These are phyloP conservation scores for Onygenales sp. DNA, from an alignment of 2,329 filamentous ascomycete genomes.

Conservation along the genomic window DNA sequence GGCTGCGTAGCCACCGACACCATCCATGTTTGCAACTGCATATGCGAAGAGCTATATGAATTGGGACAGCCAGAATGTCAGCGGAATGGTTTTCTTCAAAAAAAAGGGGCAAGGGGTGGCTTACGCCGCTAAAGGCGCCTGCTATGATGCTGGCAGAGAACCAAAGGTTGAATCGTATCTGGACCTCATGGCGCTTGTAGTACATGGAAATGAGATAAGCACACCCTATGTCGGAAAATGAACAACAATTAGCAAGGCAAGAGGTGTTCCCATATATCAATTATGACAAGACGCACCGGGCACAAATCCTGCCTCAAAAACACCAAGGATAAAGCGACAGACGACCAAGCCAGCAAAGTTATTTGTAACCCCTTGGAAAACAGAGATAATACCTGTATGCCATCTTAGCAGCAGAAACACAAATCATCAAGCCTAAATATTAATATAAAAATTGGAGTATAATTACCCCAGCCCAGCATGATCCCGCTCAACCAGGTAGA, in stretches of 20 bases:
- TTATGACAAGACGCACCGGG: constrained; percentile 22
- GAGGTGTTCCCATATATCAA: not conserved
- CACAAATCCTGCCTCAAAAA: constrained; percentile 45
- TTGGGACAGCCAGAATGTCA: constrained; percentile 9
- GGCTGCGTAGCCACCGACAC: constrained; percentile 26
- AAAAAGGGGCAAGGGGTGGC: constrained; percentile 32
- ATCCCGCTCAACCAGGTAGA: constrained; percentile 33
- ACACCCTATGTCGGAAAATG: constrained; percentile 27
- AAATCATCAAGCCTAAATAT: too few relatives aligned
- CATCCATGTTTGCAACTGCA: constrained; percentile 32
- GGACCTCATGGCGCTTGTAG: constrained; percentile 52
- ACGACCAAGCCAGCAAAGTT: constrained; percentile 41
- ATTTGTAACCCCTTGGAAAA: constrained; percentile 38
- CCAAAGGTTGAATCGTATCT: constrained; percentile 51
- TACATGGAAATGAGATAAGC: constrained; percentile 54
- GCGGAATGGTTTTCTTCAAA: not conserved
- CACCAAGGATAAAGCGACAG: constrained; percentile 42
- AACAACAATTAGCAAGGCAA: not conserved
- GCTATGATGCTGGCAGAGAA: constrained; percentile 50
- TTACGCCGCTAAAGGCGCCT: constrained; percentile 49
- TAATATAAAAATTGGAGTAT: not conserved
- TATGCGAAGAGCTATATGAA: constrained; percentile 29
- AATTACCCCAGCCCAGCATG: constrained; percentile 31
- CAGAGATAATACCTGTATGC: constrained; percentile 34
- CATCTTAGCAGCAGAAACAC: too few relatives aligned